Percentiles rank a stretch among this genome's conserved stretches.
These are phyloP conservation scores for Vicia villosa DNA, from an alignment of 306 rosid genomes.

Conservation along the genomic window DNA sequence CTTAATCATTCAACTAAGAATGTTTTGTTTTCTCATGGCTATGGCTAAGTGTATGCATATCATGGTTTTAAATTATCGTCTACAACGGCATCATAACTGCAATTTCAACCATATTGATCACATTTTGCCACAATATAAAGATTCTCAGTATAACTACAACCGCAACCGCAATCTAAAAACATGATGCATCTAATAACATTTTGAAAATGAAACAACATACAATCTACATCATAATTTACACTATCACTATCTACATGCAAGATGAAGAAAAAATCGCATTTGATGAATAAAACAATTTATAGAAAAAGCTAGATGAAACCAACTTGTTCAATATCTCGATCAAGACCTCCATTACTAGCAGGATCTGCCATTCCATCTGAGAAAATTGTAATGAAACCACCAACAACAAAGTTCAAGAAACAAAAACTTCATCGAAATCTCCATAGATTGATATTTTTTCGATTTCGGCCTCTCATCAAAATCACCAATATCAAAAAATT, in stretches of 20 bases:
- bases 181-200: not conserved
- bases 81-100: too few species aligned
- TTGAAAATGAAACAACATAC: not conserved
- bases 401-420: constrained; percentile 53
- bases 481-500: constrained; percentile 35
- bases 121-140: too few species aligned
- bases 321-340: constrained; percentile 77
- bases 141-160: too few species aligned
- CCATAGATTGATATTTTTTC: constrained; percentile 66
- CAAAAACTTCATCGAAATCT: constrained; percentile 68
- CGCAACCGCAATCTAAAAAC: too few species aligned
- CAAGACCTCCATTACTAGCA: constrained; percentile 53
- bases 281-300: not conserved
- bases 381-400: constrained; percentile 46
- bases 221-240: constrained; percentile 10
- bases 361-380: constrained; percentile 98
- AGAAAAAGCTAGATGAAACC: constrained; percentile 39
- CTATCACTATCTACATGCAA: constrained; percentile 1
- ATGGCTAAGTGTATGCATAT: not conserved
- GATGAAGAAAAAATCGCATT: not conserved
- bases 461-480: constrained; percentile 70
- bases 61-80: not conserved
- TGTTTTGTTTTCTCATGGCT: constrained; percentile 2
- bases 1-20: not conserved
- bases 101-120: too few species aligned